These are phyloP conservation scores for Clitopilus hobsonii DNA, from an alignment of 768 basidiomycete genomes.

Conservation along the genomic window DNA sequence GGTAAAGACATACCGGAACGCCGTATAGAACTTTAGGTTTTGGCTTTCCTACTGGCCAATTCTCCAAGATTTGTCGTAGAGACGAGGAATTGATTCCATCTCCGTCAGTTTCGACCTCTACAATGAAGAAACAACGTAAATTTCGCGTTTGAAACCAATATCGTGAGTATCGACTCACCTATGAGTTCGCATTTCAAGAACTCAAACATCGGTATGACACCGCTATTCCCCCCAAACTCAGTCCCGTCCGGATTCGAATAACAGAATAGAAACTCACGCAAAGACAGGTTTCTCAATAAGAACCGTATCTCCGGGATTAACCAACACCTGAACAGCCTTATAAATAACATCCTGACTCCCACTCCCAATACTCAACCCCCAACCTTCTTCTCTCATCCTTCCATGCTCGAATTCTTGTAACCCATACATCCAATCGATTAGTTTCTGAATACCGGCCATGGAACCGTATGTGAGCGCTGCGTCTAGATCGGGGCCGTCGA, in stretches of 20 bases:
- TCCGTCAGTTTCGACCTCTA: conserved; percentile 72
- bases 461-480: conserved; percentile 73
- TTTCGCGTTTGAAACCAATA: conserved; percentile 1
- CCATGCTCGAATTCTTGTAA: conserved; percentile 72
- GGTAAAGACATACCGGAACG: conserved; percentile 65
- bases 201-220: conserved; percentile 57
- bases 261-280: conserved; percentile 34
- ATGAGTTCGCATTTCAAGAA: conserved; percentile 48
- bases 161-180: conserved; percentile 32
- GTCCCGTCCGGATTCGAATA: conserved; percentile 5
- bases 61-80: conserved; percentile 55
- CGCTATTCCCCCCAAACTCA: conserved; percentile 38
- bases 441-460: conserved; percentile 59
- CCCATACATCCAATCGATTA: conserved; percentile 64
- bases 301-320: conserved; percentile 74
- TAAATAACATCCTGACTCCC: conserved; percentile 89
- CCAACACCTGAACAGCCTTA: conserved; percentile 70
- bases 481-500: conserved; percentile 55
- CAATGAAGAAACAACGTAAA: conserved; percentile 26
- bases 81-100: conserved; percentile 55
- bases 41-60: conserved; percentile 64
- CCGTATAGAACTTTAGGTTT: conserved; percentile 78
- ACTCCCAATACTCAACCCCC: conserved; percentile 72
- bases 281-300: conserved; percentile 81
- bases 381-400: conserved; percentile 56